Base-by-base conservation (phyloP, 139 green algal genomes). In the Chlamydomonas schloesseri region DNA sequence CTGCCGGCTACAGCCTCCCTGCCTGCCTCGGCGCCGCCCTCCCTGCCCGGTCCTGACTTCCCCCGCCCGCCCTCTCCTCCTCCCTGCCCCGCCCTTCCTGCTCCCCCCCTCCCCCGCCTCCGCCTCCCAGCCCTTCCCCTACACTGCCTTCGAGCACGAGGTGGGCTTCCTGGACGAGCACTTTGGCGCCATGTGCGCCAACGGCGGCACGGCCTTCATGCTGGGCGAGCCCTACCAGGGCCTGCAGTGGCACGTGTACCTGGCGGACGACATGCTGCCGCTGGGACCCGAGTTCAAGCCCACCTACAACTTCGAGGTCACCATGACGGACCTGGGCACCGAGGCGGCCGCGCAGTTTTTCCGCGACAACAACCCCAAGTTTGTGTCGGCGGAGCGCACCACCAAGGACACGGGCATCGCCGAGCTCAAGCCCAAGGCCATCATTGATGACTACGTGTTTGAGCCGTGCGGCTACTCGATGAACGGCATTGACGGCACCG, bases 401-500 rank as follows among this genome's bases (percentile, higher is more conserved):
- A 97, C 93, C 0, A 46, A 71, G 1, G 73, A 90, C 81, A 97
- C 91, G 0, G 95, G 95, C 37, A 98, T 99, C 55, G 76, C 77
- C 1, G 87, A 73, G 15, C 89, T 99, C 28, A 90, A 98, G 73
- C 96, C 95, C 10, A 58, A 73, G 24, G 94, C 95, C 0, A 72
- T 93, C 36, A 97, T 99, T 53, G 98, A 99, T 87, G 98, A 99
- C 90, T 99, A 98, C 81, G 94, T 99, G 18, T 99, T 99, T 90
- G 97, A 99, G 90, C 98, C 98, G 17, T 99, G 97, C 91, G 98
- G 98, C 65, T 99, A 99, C 96, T 97, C 92, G 69, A 99, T 99
- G 96, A 99, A 99, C 86, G 95, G 94, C 68, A 93, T 99, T 21
- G 83, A 94, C 36, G 93, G 79, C 18, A 82, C n/a, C 10, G 92